Percentiles rank a stretch among this genome's conserved stretches.
Conservation (phyloP, 1,284 basidiomycete genomes). For the Papiliotrema nemorosa region DNA sequence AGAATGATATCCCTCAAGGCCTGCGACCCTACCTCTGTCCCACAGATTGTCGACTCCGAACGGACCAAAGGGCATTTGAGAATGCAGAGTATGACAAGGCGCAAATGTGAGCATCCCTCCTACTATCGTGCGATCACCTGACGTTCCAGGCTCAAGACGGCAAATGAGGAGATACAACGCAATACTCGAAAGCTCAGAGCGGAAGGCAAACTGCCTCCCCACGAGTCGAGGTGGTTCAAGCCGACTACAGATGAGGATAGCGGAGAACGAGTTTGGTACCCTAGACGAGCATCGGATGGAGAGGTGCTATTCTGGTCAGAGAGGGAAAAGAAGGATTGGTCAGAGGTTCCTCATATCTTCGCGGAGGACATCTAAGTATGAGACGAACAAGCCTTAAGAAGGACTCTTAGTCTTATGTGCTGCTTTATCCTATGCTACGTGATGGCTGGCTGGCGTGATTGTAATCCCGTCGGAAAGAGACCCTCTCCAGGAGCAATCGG, state of each 20-base stretch:
- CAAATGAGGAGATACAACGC: slow-evolving; percentile 86
- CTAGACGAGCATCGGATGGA: slow-evolving; percentile 54
- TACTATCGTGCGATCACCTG: background rate
- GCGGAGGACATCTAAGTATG: slow-evolving; percentile 54
- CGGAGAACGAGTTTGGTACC: slow-evolving; percentile 79
- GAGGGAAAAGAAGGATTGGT: slow-evolving; percentile 65
- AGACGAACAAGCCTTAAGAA: too few relatives aligned
- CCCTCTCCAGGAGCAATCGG: too few relatives aligned
- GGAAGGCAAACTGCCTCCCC: slow-evolving; percentile 66
- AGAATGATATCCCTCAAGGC: slow-evolving; percentile 51
- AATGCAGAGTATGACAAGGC: slow-evolving; percentile 85
- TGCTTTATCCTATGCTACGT: too few relatives aligned
- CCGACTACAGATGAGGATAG: slow-evolving; percentile 76
- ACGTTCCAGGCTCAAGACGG: slow-evolving; percentile 60
- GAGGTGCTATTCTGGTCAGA: slow-evolving; percentile 79
- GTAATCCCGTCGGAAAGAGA: too few relatives aligned
- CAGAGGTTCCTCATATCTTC: slow-evolving; percentile 73
- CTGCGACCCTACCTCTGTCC: slow-evolving; percentile 74
- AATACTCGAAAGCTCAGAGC: slow-evolving; percentile 72
- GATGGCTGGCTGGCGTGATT: too few relatives aligned
- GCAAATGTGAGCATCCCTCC: slow-evolving; percentile 55
- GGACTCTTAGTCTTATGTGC: too few relatives aligned
- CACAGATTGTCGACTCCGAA: slow-evolving; percentile 89
- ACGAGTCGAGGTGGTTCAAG: slow-evolving; percentile 79
- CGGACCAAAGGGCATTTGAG: slow-evolving; percentile 95